Conservation (phyloP, 768 basidiomycete genomes). For the Kwoniella newhampshirensis region DNA sequence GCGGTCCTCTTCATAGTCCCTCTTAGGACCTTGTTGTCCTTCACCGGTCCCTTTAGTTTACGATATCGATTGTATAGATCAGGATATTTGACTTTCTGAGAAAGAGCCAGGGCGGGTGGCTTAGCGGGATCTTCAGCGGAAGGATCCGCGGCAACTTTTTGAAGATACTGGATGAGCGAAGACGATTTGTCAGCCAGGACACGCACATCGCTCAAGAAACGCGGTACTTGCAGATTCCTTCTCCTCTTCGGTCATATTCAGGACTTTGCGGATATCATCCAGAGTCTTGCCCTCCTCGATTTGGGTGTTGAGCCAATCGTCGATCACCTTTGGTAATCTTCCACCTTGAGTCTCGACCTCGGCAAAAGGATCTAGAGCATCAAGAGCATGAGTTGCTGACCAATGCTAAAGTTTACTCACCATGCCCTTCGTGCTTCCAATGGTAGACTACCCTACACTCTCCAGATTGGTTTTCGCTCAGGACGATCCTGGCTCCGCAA, state of each 20-base stretch:
- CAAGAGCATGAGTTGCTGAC: background rate
- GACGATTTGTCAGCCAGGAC: too few relatives aligned
- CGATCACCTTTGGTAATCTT: conserved; percentile 36
- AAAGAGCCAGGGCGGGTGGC: conserved; percentile 37
- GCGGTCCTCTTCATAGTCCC: conserved; percentile 11
- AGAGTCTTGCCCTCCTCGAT: conserved; percentile 35
- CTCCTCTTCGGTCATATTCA: conserved; percentile 35
- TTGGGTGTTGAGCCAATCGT: conserved; percentile 41
- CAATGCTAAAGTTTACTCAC: conserved; percentile 21
- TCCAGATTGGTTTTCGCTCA: conserved; percentile 37
- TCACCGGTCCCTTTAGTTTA: conserved; percentile 42
- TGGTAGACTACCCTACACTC: conserved; percentile 35
- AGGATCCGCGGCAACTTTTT: conserved; percentile 24
- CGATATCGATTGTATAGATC: conserved; percentile 49
- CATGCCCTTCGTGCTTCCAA: conserved; percentile 50
- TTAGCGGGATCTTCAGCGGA: conserved; percentile 19
- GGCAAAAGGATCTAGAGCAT: conserved; percentile 37
- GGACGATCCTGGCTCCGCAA: conserved; percentile 34
- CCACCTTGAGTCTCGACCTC: conserved; percentile 30
- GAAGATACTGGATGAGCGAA: conserved; percentile 12
- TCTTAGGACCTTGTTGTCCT: conserved; percentile 17
- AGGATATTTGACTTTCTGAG: conserved; percentile 43
- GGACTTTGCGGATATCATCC: conserved; percentile 34
- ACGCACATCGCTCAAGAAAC: background rate
- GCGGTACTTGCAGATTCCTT: conserved; percentile 35